Evolutionary conservation across 2,329 filamentous ascomycete species (phyloP), one percentile per base, ranked within the genome.

Genomic region (Neopestalotiopsis clavispora): DNA sequence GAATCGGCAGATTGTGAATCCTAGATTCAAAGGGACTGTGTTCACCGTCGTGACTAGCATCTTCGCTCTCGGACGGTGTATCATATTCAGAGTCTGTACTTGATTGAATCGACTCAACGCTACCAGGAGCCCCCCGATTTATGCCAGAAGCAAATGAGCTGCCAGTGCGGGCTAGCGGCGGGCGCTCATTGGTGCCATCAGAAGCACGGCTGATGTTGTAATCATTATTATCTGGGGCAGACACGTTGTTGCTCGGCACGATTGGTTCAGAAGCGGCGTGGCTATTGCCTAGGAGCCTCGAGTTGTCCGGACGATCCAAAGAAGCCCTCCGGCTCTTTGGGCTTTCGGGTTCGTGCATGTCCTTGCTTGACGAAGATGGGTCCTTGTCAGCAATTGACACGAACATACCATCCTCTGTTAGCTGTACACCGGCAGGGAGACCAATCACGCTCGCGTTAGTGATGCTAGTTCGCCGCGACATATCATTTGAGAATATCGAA

Each of bases 401-500:
- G 28, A 38, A 13, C n/a, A 13, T 34, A 9, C 14, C 32, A 14
- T 62, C 20, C 9, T 20, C 59, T 14, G 59, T 30, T n/a, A 59
- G 4, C 10, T 30, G 57, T 14, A 23, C 17, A 28, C 23, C 57
- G 13, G 20, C 57, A 34, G 20, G 23, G 13, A 59, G 34, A 12
- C 32, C 59, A 4, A 38, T 38, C 1, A 14, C n/a, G 32, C 59
- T 62, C 32, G 59, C 30, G 17, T 20, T 38, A 14, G 61, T 64
- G 20, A 64, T 64, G 20, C 61, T 64, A 17, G 61, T 64, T 2
- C 61, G 61, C n/a, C 61, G 61, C 7, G 59, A 62, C 28, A 62
- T 62, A 32, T 62, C 61, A 9, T 49, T 64, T 28, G 61, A 64
- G 40, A 64, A 64, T 17, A 64, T 49, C n/a, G 61, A 64, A 10